Evolutionary conservation across 2,329 filamentous ascomycete species (phyloP).

Genomic region (Fusarium globosum): DNA sequence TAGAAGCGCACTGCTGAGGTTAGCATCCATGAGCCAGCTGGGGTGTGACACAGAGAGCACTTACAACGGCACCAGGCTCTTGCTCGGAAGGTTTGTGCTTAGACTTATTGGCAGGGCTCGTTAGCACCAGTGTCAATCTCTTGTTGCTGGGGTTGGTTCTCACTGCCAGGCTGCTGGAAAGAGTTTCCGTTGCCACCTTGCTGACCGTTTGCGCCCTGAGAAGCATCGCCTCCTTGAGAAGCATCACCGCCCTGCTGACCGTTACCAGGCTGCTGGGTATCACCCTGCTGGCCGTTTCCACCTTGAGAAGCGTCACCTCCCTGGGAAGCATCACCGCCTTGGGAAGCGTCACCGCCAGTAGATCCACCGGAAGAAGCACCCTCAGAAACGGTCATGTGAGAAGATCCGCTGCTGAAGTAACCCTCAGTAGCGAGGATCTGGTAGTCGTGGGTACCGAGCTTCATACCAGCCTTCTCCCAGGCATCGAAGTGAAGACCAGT

Average conservation of each 20-base stretch:
- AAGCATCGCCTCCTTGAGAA: not conserved
- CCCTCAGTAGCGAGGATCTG: constrained; percentile 67
- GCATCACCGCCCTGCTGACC: not conserved
- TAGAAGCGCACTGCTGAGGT: constrained; percentile 31
- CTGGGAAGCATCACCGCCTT: not conserved
- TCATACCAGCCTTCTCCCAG: constrained; percentile 61
- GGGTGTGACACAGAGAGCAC: not conserved
- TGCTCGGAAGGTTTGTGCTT: not conserved
- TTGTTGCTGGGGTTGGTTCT: constrained; percentile 12
- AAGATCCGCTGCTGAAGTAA: constrained; percentile 61
- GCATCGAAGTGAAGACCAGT: constrained; percentile 63
- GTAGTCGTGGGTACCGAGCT: constrained; percentile 62
- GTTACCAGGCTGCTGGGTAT: not conserved
- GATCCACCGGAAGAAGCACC: constrained; percentile 3
- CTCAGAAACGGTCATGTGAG: constrained; percentile 57
- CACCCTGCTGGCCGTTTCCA: constrained; percentile 1
- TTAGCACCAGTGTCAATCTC: constrained; percentile 4
- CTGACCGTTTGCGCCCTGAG: not conserved
- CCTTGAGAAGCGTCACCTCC: not conserved
- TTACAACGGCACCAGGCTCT: constrained; percentile 10
- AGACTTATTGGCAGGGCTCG: constrained; percentile 19
- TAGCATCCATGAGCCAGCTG: not conserved
- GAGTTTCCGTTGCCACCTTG: constrained; percentile 12
- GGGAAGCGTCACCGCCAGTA: not conserved
- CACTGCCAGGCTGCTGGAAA: constrained; percentile 4